phyloP scores from a whole-genome alignment of 352 stramenopile genomes.

The Phytophthora quininea region DNA sequence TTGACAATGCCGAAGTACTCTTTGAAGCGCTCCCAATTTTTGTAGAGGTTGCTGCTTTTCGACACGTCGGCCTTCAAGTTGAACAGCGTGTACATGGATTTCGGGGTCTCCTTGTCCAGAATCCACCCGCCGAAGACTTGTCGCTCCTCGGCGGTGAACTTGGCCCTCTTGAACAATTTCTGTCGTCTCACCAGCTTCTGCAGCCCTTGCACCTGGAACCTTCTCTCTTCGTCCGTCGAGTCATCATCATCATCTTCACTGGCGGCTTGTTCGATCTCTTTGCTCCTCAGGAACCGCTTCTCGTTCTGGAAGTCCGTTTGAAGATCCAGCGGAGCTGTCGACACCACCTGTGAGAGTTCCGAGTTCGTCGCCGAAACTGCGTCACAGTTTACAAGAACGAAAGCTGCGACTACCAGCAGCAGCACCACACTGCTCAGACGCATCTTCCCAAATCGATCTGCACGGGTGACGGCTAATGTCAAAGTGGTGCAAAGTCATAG shows the following conservation, averaged over 20 bases:
- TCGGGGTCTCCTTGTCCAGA: neutral
- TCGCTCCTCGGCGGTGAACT: neutral
- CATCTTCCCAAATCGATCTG: neutral
- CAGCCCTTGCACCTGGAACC: neutral
- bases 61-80: too few relatives aligned
- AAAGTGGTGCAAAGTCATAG: neutral
- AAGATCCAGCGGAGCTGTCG: neutral
- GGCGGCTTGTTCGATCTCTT: neutral
- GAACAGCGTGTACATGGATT: neutral
- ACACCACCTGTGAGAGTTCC: neutral
- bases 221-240: neutral
- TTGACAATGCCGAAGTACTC: too few relatives aligned
- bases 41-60: too few relatives aligned
- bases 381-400: neutral
- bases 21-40: too few relatives aligned
- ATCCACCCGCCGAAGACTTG: neutral
- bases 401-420: neutral
- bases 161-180: too few relatives aligned
- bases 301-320: neutral
- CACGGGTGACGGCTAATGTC: neutral
- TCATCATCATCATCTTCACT: neutral
- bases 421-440: neutral
- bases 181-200: too few relatives aligned
- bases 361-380: neutral
- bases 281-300: neutral